phyloP scores from a whole-genome alignment of 2,329 filamentous ascomycete species.

The Stylonectria norvegica region DNA sequence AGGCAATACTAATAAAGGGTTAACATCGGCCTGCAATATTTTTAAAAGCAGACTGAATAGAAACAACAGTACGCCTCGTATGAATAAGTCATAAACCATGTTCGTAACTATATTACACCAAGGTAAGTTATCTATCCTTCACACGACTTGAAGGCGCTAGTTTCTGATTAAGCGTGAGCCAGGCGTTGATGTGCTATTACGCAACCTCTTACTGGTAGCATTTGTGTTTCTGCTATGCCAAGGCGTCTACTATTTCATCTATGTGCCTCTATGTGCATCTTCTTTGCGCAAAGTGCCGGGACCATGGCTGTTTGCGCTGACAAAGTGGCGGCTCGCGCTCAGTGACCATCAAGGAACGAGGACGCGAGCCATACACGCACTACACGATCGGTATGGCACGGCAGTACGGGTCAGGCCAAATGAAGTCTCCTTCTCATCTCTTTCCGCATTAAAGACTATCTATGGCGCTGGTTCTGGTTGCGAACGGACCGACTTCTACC shows the following conservation, averaged over 20 bases:
- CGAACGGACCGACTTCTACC: conserved; percentile 49
- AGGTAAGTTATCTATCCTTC: neutral
- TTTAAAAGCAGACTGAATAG: no score
- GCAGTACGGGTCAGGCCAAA: conserved; percentile 46
- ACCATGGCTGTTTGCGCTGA: conserved; percentile 38
- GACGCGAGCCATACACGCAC: conserved; percentile 37
- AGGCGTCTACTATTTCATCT: neutral
- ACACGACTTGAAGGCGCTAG: no score
- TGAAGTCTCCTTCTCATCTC: conserved; percentile 41
- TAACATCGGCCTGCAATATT: no score
- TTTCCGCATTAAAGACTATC: conserved; percentile 48
- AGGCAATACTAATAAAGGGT: no score
- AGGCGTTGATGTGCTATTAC: no score
- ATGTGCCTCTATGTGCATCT: conserved; percentile 6
- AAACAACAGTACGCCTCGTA: no score
- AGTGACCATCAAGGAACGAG: conserved; percentile 43
- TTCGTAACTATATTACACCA: neutral
- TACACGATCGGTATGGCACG: conserved; percentile 45
- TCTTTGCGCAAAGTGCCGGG: conserved; percentile 32
- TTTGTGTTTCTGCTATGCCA: neutral
- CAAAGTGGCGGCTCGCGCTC: conserved; percentile 43
- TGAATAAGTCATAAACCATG: neutral
- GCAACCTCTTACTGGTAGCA: neutral
- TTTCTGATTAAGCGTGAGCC: no score
- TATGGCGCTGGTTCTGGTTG: conserved; percentile 53